Conservation (phyloP, 257 asterid genomes). For the Nicotiana otophora region DNA sequence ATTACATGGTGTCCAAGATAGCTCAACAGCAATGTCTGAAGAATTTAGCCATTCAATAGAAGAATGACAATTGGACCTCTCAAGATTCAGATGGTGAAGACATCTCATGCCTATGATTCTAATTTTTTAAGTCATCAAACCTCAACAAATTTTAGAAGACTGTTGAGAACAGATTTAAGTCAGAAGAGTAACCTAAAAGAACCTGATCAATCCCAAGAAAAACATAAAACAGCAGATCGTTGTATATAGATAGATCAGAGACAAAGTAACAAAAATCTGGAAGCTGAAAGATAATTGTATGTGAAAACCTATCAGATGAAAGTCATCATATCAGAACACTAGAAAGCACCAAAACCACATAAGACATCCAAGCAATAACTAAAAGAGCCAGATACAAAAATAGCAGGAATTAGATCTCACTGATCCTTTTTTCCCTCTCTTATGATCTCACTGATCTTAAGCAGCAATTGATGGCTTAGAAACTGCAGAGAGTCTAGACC, state of each 20-base stretch:
- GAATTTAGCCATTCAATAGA: too few relatives aligned
- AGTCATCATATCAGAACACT: background rate
- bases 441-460: background rate
- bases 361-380: background rate
- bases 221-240: background rate
- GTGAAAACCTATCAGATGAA: background rate
- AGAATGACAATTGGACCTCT: background rate
- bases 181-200: background rate
- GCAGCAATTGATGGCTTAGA: constrained; percentile 10
- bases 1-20: too few relatives aligned
- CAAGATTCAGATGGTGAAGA: background rate
- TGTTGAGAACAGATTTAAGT: background rate
- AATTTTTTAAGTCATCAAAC: background rate
- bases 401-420: background rate
- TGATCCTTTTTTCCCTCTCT: background rate
- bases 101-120: background rate
- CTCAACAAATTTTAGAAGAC: background rate
- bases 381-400: background rate
- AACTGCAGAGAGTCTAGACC: constrained; percentile 11
- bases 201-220: background rate
- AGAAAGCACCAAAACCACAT: background rate
- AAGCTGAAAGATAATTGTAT: background rate
- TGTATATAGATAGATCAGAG: background rate
- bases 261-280: background rate
- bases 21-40: too few relatives aligned